These are phyloP conservation scores for Podospora pseudopauciseta DNA, from an alignment of 495 filamentous ascomycete species.

Conservation along the genomic window DNA sequence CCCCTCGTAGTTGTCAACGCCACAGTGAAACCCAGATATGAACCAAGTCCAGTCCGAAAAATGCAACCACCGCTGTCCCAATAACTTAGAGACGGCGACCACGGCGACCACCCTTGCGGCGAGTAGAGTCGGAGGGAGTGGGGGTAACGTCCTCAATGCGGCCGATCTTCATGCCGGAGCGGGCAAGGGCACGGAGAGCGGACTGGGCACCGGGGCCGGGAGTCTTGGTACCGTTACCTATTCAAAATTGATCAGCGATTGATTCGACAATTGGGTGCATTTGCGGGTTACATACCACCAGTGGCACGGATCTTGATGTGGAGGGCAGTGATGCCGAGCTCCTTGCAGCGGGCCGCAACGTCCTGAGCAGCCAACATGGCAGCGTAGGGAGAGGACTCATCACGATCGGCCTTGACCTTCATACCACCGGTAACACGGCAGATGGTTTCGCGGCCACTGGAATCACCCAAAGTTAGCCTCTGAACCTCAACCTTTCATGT, in stretches of 20 bases:
- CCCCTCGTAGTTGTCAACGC: slow-evolving; percentile 63
- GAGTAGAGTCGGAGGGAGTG: slow-evolving; percentile 96
- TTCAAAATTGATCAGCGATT: slow-evolving; percentile 7
- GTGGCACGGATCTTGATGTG: slow-evolving; percentile 99
- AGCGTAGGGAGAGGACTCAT: slow-evolving; percentile 99
- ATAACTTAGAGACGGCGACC: slow-evolving; percentile 90
- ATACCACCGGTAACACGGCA: slow-evolving; percentile 98
- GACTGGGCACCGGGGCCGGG: slow-evolving; percentile 98
- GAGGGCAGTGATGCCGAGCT: slow-evolving; percentile 95
- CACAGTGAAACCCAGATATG: slow-evolving; percentile 49
- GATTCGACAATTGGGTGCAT: not conserved
- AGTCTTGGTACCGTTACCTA: slow-evolving; percentile 97
- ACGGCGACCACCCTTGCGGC: slow-evolving; percentile 99
- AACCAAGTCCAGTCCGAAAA: slow-evolving; percentile 39
- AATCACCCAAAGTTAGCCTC: slow-evolving; percentile 64
- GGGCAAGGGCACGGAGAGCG: slow-evolving; percentile 95
- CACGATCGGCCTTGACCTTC: slow-evolving; percentile 99
- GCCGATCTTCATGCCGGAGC: slow-evolving; percentile 99
- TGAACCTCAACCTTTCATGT: slow-evolving; percentile 27
- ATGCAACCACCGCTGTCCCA: slow-evolving; percentile 31
- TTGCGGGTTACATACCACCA: slow-evolving; percentile 61
- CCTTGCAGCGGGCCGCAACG: slow-evolving; percentile 96
- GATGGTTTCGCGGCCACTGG: slow-evolving; percentile 99
- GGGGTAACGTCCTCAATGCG: slow-evolving; percentile 99
- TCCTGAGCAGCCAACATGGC: slow-evolving; percentile 99